phyloP scores from a whole-genome alignment of 306 rosid genomes.

The Canavalia ensiformis region DNA sequence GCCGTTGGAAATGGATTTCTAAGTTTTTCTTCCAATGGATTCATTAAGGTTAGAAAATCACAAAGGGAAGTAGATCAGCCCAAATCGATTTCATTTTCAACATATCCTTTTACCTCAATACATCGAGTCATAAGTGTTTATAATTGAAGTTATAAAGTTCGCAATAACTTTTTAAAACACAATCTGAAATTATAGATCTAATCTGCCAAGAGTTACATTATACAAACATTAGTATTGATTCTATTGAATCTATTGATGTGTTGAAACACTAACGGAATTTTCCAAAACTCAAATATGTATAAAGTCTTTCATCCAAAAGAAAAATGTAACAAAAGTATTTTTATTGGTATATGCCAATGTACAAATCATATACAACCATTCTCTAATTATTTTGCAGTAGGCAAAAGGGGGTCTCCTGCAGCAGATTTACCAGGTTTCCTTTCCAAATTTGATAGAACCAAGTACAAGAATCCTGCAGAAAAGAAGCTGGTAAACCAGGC shows the following conservation, averaged over 20 bases:
- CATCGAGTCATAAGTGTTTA: too few species aligned
- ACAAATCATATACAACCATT: conserved; percentile 25
- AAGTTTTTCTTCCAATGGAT: too few species aligned
- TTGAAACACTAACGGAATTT: not conserved
- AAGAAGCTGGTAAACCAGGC: conserved; percentile 94
- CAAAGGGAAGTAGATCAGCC: too few species aligned
- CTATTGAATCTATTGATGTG: not conserved
- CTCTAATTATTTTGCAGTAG: conserved; percentile 29
- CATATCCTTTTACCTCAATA: too few species aligned
- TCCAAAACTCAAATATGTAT: conserved; percentile 5
- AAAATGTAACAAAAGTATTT: not conserved
- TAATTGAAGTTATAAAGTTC: too few species aligned
- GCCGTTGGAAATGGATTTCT: too few species aligned
- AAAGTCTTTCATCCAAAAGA: not conserved
- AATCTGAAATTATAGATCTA: not conserved
- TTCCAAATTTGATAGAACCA: conserved; percentile 64
- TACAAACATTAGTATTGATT: not conserved
- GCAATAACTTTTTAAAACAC: too few species aligned
- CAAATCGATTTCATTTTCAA: too few species aligned
- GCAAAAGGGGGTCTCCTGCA: conserved; percentile 52
- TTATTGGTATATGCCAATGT: conserved; percentile 13
- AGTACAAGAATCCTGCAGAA: conserved; percentile 73
- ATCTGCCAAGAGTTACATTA: conserved; percentile 10
- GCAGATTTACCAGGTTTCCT: conserved; percentile 41
- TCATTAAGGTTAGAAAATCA: too few species aligned